Evolutionary conservation across 2,329 filamentous ascomycete species (phyloP).

Genomic region (Xylariaceae sp.): DNA sequence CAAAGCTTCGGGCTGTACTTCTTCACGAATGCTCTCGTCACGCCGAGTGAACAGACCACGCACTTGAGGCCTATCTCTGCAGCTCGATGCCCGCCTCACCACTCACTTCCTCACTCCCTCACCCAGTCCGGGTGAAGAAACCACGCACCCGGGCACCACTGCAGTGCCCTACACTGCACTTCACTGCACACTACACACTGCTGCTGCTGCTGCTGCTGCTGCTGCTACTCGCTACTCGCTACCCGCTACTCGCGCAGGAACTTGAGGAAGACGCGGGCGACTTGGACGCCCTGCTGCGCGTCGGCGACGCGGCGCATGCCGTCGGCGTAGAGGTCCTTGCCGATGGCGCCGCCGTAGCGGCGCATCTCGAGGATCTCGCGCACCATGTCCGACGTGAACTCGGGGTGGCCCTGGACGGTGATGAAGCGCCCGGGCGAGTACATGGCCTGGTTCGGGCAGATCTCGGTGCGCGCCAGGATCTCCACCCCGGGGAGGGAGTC

Average conservation of each 20-base stretch:
- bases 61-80: too few species aligned
- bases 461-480: conserved; percentile 54
- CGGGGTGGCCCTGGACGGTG: conserved; percentile 79
- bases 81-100: too few species aligned
- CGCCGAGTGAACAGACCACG: too few species aligned
- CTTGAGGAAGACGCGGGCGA: conserved; percentile 66
- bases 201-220: too few species aligned
- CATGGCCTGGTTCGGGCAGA: conserved; percentile 74
- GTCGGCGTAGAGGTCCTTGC: conserved; percentile 60
- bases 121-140: too few species aligned
- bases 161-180: too few species aligned
- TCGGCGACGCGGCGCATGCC: conserved; percentile 58
- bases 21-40: too few species aligned
- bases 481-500: conserved; percentile 56
- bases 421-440: conserved; percentile 60
- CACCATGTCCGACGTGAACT: conserved; percentile 69
- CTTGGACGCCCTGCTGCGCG: conserved; percentile 70
- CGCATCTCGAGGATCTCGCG: conserved; percentile 58
- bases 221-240: too few species aligned
- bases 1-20: too few species aligned
- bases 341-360: conserved; percentile 60
- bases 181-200: too few species aligned
- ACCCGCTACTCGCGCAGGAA: conserved; percentile 62
- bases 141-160: too few species aligned
- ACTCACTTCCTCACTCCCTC: too few species aligned